phyloP scores from a whole-genome alignment of 495 filamentous ascomycete genomes.

The Penicillium macrosclerotiorum region DNA sequence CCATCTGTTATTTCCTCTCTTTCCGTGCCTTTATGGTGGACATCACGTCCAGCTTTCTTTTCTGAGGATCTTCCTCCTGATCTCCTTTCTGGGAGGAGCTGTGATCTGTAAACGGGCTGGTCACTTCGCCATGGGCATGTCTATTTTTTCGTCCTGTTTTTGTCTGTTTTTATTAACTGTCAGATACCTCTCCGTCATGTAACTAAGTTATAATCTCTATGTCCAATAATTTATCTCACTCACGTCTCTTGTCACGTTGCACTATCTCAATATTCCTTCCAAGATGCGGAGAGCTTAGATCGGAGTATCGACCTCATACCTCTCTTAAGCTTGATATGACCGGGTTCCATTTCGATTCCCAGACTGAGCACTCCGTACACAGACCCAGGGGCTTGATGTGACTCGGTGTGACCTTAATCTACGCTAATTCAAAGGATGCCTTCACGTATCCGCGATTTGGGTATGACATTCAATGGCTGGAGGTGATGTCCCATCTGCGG shows the following conservation, averaged over 20 bases:
- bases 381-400: conserved; percentile 4
- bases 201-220: conserved; percentile 30
- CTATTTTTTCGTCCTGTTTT: conserved; percentile 3
- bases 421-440: neutral
- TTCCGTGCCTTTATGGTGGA: conserved; percentile 6
- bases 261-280: neutral
- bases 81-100: conserved; percentile 1
- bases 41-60: conserved; percentile 2
- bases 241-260: neutral
- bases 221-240: conserved; percentile 18
- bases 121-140: conserved; percentile 11
- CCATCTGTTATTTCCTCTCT: conserved; percentile 13
- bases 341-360: neutral
- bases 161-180: conserved; percentile 17
- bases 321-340: neutral
- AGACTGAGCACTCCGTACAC: neutral
- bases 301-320: neutral
- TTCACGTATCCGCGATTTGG: neutral
- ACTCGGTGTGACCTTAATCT: conserved; percentile 13
- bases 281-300: neutral
- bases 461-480: conserved; percentile 13
- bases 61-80: neutral
- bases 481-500: no score
- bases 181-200: conserved; percentile 45
- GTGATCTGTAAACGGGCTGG: conserved; percentile 10